A percentile compares a stretch with the other conserved stretches of the same genome.
Conservation (phyloP, 495 filamentous ascomycete species). For the Tuber aestivum region DNA sequence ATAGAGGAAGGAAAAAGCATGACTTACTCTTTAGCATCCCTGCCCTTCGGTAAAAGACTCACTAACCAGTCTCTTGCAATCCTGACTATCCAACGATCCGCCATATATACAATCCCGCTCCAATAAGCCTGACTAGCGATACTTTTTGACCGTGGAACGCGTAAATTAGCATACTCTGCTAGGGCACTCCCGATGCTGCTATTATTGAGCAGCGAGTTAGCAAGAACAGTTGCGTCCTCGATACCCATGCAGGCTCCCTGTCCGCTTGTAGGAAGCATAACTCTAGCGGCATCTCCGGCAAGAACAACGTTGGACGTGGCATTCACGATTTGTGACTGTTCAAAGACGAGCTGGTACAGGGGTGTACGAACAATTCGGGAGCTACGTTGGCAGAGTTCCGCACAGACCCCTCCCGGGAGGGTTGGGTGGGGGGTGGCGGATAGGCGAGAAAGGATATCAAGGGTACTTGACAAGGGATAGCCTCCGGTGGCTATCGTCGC, state of each 20-base stretch:
- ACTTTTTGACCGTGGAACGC: conserved; percentile 32
- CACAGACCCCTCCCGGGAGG: conserved; percentile 20
- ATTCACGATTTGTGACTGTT: conserved; percentile 21
- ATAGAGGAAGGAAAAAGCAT: neutral
- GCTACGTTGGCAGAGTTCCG: conserved; percentile 24
- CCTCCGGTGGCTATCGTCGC: conserved; percentile 26
- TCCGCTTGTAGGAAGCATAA: conserved; percentile 28
- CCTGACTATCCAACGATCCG: conserved; percentile 32
- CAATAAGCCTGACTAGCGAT: conserved; percentile 38
- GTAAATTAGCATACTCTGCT: conserved; percentile 17
- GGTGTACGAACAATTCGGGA: conserved; percentile 31
- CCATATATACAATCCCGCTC: conserved; percentile 27
- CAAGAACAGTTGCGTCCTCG: conserved; percentile 41
- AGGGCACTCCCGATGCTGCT: conserved; percentile 20
- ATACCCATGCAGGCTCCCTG: conserved; percentile 39
- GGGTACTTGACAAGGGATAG: conserved; percentile 28
- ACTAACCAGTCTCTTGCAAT: conserved; percentile 28
- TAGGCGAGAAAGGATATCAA: conserved; percentile 25
- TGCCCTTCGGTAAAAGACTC: conserved; percentile 21
- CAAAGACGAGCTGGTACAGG: conserved; percentile 30
- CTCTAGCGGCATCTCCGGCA: conserved; percentile 23
- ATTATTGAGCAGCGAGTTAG: conserved; percentile 38
- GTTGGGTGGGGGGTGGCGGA: conserved; percentile 31
- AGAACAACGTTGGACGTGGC: conserved; percentile 22
- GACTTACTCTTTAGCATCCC: conserved; percentile 20